Evolutionary conservation across 768 basidiomycete species (phyloP).

Genomic region (Zangia roseola): DNA sequence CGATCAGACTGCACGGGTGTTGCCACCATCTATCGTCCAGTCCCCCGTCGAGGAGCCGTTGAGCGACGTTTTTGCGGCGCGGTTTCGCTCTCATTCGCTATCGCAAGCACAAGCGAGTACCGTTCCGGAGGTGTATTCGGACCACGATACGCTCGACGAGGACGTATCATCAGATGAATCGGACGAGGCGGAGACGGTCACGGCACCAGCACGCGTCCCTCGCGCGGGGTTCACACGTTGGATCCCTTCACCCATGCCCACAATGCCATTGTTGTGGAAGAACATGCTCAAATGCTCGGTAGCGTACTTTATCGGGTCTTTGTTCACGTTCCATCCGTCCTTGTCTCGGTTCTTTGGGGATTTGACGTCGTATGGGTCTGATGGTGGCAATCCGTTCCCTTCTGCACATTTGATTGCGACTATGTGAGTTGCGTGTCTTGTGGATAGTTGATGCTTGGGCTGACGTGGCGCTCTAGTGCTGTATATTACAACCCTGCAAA

Average conservation of each 20-base stretch:
- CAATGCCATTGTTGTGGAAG: constrained; percentile 51
- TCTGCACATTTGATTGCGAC: constrained; percentile 93
- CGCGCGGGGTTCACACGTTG: constrained; percentile 5
- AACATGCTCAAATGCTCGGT: constrained; percentile 90
- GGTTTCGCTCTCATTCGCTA: no score
- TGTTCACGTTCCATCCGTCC: constrained; percentile 87
- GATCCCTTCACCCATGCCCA: constrained; percentile 27
- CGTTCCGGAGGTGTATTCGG: background rate
- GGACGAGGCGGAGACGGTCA: constrained; percentile 6
- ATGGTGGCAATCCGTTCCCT: constrained; percentile 55
- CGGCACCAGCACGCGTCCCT: constrained; percentile 8
- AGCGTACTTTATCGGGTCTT: constrained; percentile 84
- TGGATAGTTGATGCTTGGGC: background rate
- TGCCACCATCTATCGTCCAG: background rate
- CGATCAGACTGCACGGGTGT: background rate
- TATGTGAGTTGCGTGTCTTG: constrained; percentile 47
- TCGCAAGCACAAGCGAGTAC: background rate
- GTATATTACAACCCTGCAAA: constrained; percentile 95
- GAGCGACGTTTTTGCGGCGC: background rate
- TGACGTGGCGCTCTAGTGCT: constrained; percentile 41
- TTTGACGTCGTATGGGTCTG: constrained; percentile 49
- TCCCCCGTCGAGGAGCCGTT: constrained; percentile 2
- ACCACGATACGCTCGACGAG: constrained; percentile 2
- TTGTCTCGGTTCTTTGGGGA: constrained; percentile 71
- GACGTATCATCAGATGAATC: constrained; percentile 15